These are phyloP conservation scores for Hanseniaspora jakobsenii DNA, from an alignment of 805 yeast species.

Conservation along the genomic window DNA sequence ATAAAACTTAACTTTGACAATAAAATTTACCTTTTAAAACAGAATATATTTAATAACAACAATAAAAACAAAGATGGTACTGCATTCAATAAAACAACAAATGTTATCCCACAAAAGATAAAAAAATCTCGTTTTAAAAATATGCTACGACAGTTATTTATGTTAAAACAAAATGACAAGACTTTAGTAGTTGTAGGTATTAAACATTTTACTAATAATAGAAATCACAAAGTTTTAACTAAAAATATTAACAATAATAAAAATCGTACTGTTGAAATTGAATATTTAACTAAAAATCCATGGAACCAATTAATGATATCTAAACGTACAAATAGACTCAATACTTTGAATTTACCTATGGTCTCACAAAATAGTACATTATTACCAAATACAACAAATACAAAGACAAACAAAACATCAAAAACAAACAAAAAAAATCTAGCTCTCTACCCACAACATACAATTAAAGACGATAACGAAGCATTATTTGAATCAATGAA, in stretches of 20 bases:
- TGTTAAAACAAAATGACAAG: too few relatives aligned
- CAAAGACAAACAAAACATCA: background rate
- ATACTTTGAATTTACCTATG: background rate
- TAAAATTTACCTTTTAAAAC: background rate
- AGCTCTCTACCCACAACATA: background rate
- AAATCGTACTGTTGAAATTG: background rate
- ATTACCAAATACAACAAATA: too few relatives aligned
- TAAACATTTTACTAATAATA: background rate
- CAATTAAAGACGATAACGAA: too few relatives aligned
- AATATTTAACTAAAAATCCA: constrained; percentile 2
- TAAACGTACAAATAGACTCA: constrained; percentile 3
- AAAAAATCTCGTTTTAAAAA: too few relatives aligned
- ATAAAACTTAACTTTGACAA: background rate
- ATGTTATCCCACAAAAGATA: too few relatives aligned
- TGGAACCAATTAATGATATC: constrained; percentile 3
- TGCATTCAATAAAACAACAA: background rate
- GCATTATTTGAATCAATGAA: too few relatives aligned
- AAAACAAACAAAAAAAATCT: too few relatives aligned
- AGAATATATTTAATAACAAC: background rate
- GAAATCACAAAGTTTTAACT: background rate
- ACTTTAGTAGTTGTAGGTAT: background rate
- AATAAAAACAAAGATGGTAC: background rate
- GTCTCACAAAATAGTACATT: background rate
- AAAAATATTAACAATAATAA: background rate
- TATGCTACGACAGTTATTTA: too few relatives aligned